Evolutionary conservation across 176 grass and related monocot species (phyloP), one percentile per base, ranked within the genome.

Genomic region (Tillandsia leiboldiana): DNA sequence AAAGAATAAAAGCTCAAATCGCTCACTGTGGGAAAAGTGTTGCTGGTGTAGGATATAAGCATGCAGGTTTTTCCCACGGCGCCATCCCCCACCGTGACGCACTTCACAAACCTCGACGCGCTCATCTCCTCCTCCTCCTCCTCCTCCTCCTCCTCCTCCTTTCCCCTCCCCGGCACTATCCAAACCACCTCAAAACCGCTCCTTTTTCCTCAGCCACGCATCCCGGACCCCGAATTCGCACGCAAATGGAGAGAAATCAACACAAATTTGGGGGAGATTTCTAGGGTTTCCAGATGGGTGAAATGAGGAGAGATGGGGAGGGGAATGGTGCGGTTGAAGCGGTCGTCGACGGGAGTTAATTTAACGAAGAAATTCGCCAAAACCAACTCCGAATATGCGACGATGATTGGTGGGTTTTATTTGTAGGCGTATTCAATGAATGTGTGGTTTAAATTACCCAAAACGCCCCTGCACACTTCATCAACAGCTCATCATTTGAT

Each of bases 11-110:
- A 61, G 5, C 56, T n/a, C 33, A 42, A 61, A 61, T 9, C 26
- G 10, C 26, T 12, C 62, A 75, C 79, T 50, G 79, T 82, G 61
- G 79, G 79, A 33, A 82, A 82, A 48, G 73, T 82, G 67, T 82
- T 82, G 79, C 72, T 75, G 79, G 79, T 82, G 67, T 82, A 82
- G 67, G 79, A 82, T 51, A 82, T 82, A 59, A 82, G 79, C 79
- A 82, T 82, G 73, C 79, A 82, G 79, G 79, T 82, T 73, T 82
- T 82, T 51, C 74, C 70, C 24, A 83, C 74, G 9, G 73, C 81
- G 15, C 81, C 81, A 50, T 83, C 81, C 53, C 81, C 81, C 26
- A 83, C 74, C 23, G 81, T 83, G 26, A 83, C 74, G 81, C 81
- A 83, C 81, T 83, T 83, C 48, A 83, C 72, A 70, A 83, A 83